phyloP scores from a whole-genome alignment of 2,329 filamentous ascomycete genomes.

The Colletotrichum liriopes region DNA sequence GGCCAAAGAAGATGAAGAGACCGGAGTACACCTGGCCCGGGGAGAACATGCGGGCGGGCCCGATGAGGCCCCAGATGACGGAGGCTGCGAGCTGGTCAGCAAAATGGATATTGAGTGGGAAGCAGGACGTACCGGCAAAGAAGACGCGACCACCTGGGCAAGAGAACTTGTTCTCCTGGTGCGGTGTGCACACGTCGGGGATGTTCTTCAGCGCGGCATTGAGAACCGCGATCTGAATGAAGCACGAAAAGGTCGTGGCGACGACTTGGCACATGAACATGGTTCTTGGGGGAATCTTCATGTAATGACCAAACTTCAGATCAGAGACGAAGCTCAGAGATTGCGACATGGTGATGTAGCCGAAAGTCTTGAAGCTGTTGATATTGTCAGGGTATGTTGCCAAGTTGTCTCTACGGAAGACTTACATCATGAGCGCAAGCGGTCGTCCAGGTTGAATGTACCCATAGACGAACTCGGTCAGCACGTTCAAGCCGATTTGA shows the following conservation, averaged over 20 bases:
- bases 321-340: constrained; percentile 76
- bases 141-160: constrained; percentile 77
- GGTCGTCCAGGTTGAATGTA: constrained; percentile 83
- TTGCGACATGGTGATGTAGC: constrained; percentile 76
- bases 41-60: constrained; percentile 75
- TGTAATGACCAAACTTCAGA: constrained; percentile 81
- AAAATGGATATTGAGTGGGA: neutral
- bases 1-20: constrained; percentile 72
- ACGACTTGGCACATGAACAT: constrained; percentile 78
- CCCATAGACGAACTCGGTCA: constrained; percentile 82
- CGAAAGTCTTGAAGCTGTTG: constrained; percentile 73
- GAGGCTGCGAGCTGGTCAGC: constrained; percentile 60
- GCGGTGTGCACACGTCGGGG: constrained; percentile 72
- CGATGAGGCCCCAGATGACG: constrained; percentile 78
- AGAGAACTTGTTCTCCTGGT: constrained; percentile 72
- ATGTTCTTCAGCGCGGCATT: constrained; percentile 76
- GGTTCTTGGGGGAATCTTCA: constrained; percentile 78
- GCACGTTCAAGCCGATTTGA: constrained; percentile 80
- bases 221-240: constrained; percentile 76
- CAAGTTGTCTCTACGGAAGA: constrained; percentile 18
- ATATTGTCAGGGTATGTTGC: constrained; percentile 42
- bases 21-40: constrained; percentile 74
- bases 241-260: constrained; percentile 76
- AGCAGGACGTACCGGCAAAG: constrained; percentile 66
- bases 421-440: constrained; percentile 80